Evolutionary conservation across 805 yeast species (phyloP), one percentile per base, ranked within the genome.

Genomic region (Saccharomyces paradoxus): DNA sequence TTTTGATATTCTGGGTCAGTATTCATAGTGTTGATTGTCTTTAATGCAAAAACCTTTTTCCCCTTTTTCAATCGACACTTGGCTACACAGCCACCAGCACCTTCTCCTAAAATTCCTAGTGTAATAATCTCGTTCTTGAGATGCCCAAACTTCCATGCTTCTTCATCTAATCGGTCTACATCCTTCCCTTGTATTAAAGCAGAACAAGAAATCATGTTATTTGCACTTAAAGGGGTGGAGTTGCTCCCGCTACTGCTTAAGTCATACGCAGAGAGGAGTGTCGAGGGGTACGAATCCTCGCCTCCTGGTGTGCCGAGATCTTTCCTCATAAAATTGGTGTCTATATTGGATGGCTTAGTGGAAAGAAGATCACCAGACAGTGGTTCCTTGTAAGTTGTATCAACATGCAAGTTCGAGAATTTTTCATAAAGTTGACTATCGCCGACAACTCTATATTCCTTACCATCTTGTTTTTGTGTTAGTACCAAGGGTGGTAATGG

Each of bases 51-150:
- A 2, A 88, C 74, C 29, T 80, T 79, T 37, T 74, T 66, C 7
- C 85, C 83, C 37, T 77, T 64, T 53, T 72, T 73, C 51, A 91
- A 74, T 53, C 73, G 72, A 67, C 97, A 90, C 65, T 87, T 83
- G 30, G 84, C 77, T 14, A 91, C 97, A 13, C 86, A 77, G 0
- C 97, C 97, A 10, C 96, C 95, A 46, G 87, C 83, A 9, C 97
- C 97, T 71, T 91, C 97, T 13, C 97, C 97, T 26, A 91, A 68
- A 28, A 80, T 78, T 17, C 81, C 82, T 41, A 89, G 58, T 54
- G 87, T 89, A 10, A 79, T 73, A 47, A 91, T 87, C 48, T 81
- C 80, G 48, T 81, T 80, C 30, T 74, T 67, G 53, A 79, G 76
- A 29, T 57, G 60, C 1, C 84, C 74, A 2, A 68, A 60, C 59